These are phyloP conservation scores for Heliosperma pusillum DNA, from an alignment of 148 eudicot species.

Conservation along the genomic window DNA sequence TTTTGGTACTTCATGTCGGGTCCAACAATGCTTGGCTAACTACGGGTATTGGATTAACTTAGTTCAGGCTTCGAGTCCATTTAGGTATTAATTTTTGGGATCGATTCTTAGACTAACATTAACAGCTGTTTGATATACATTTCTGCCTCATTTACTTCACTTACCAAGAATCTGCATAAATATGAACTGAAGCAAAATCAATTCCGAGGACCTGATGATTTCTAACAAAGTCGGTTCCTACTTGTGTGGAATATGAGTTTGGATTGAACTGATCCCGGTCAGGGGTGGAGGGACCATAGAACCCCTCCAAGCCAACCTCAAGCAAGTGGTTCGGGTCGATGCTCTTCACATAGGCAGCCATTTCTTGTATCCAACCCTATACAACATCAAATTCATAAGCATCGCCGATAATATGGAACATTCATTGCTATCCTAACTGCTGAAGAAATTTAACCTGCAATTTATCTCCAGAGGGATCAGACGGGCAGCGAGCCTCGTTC, in stretches of 20 bases:
- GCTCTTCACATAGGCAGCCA: constrained; percentile 75
- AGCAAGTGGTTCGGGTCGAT: constrained; percentile 77
- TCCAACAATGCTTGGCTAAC: too few relatives aligned
- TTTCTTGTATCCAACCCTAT: constrained; percentile 86
- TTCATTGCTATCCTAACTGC: neutral
- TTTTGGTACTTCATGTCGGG: too few relatives aligned
- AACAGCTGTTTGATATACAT: too few relatives aligned
- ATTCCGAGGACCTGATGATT: constrained; percentile 76
- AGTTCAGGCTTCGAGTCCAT: too few relatives aligned
- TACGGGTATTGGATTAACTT: too few relatives aligned
- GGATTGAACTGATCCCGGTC: constrained; percentile 57
- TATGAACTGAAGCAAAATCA: constrained; percentile 89
- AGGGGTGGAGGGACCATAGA: constrained; percentile 77
- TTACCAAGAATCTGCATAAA: constrained; percentile 80
- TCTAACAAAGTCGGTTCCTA: constrained; percentile 82
- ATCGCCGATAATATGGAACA: neutral
- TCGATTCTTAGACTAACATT: too few relatives aligned
- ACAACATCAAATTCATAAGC: constrained; percentile 6
- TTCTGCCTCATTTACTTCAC: neutral
- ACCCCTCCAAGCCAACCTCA: constrained; percentile 80
- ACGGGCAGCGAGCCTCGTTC: constrained; percentile 69
- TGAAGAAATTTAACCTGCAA: constrained; percentile 48
- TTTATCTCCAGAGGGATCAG: constrained; percentile 74
- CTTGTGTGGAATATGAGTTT: constrained; percentile 54
- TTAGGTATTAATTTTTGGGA: too few relatives aligned